Base-by-base conservation (phyloP, 2,329 filamentous ascomycete genomes). In the Volutella citrinella region DNA sequence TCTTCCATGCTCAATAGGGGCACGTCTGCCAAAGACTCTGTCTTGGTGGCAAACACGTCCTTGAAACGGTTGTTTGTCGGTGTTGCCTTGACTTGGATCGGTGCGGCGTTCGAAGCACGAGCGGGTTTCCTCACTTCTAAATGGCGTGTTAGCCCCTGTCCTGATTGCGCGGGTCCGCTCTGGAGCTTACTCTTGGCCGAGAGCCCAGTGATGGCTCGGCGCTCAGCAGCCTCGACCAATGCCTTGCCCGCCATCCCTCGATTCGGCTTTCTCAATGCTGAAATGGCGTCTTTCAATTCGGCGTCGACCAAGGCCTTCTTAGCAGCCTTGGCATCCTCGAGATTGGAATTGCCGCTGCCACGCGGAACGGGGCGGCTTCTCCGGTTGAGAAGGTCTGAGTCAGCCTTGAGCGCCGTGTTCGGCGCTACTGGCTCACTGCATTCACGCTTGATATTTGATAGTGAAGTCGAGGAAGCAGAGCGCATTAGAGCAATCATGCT, bases 211-310 rank as follows among this genome's bases (percentile, higher is more conserved):
- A 66, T 66, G 6, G 68, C 64, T 34, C 80, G 75, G 48, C 74
- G 74, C 55, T 88, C 82, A 5, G 78, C 74, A 17, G 78, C 81
- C 45, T 87, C 83, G 5, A 75, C 78, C 36, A 85, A 69, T 22
- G 78, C 74, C 49, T 80, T 81, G 19, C 80, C 79, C 10, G 82
- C 83, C 24, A 84, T 69, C 15, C 78, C 74, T 27, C 87, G 76
- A 51, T 91, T 89, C 2, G 87, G 87, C 59, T 82, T 87, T 56
- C 84, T 82, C 25, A 91, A 59, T 9, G 80, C 75, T 6, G 76
- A 76, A 30, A 93, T 90, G 8, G 87, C 87, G 38, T 87, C 77
- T 46, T 79, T 77, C 20, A 91, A 61, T 51, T 89, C 82, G 18
- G 80, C 77, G 29, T 87, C 79, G 3, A 87, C 72, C 15, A 75